phyloP scores from a whole-genome alignment of 2,329 filamentous ascomycete genomes.

The Pyrenophora teres region DNA sequence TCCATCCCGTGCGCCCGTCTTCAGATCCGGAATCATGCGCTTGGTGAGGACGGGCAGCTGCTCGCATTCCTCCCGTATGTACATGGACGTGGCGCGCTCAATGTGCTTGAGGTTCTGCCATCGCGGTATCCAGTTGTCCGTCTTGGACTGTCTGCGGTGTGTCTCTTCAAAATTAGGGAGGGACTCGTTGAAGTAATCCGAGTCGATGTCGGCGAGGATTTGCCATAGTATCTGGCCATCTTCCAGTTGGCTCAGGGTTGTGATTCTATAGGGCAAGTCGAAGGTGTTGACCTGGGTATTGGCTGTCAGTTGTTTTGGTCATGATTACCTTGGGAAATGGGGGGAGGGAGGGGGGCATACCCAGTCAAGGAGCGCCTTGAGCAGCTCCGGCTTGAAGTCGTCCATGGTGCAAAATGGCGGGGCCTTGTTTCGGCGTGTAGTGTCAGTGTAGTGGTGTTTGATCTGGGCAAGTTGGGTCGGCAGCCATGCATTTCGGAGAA shows the following conservation, averaged over 20 bases:
- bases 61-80: constrained; percentile 54
- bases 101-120: constrained; percentile 60
- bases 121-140: constrained; percentile 56
- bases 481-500: constrained; percentile 40
- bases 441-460: constrained; percentile 17
- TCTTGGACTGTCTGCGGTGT: constrained; percentile 43
- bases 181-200: constrained; percentile 54
- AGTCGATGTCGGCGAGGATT: constrained; percentile 54
- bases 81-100: constrained; percentile 54
- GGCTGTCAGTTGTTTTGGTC: constrained; percentile 8
- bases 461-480: constrained; percentile 15
- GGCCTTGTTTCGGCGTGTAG: constrained; percentile 26
- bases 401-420: constrained; percentile 35
- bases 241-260: constrained; percentile 50
- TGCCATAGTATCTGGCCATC: constrained; percentile 56
- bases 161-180: constrained; percentile 53
- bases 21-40: constrained; percentile 53
- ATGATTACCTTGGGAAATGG: background rate
- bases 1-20: constrained; percentile 54
- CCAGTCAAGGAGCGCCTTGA: constrained; percentile 48
- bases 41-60: constrained; percentile 48
- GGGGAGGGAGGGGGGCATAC: constrained; percentile 21
- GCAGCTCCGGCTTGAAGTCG: constrained; percentile 48
- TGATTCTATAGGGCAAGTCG: constrained; percentile 45
- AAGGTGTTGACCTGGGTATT: constrained; percentile 52